Evolutionary conservation across 2,329 filamentous ascomycete species (phyloP), one percentile per base, ranked within the genome.

Genomic region (Huntiella abstrusa): DNA sequence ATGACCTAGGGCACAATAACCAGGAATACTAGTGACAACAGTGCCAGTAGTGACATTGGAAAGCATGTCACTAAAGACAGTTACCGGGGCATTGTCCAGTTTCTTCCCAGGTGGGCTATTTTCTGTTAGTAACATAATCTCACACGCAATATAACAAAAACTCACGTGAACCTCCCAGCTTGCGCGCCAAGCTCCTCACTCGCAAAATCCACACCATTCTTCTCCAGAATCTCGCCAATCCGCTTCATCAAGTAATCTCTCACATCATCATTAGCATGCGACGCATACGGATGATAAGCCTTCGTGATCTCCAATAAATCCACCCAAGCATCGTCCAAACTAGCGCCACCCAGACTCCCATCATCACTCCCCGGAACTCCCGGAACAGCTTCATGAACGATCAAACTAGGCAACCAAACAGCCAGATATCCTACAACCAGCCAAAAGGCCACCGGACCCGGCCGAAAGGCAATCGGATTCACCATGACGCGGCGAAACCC

Each of bases 201-300:
- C 2, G 55, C 62, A 57, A 66, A 75, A 0, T 62, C 54, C 8
- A 70, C 68, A 2, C 62, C 63, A 57, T 82, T 85, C 16, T 66
- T 64, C 32, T 72, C 64, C 52, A 88, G 60, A 50, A 94, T 91
- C 34, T 71, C 65, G 51, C 77, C 65, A 49, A 93, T 73, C 49
- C 86, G 75, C 13, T 64, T 55, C 51, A 95, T 65, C 33, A 96
- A 65, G 69, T 80, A 95, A 33, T 73, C 65, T 51, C 83, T 77
- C 33, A 95, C 77, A 17, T 75, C 66, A 54, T 94, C 87, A 58
- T 95, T 96, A 50, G 74, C 69, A 49, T 70, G 78, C 53, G 81
- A 87, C 62, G 94, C 95, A 65, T 84, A 94, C 0, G 91, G 88
- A 58, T 94, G 91, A 57, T 82, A 91, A 1, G 70, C 68, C 52